These are phyloP conservation scores for Aspergillus coremiiformis DNA, from an alignment of 495 filamentous ascomycete genomes.

Conservation along the genomic window DNA sequence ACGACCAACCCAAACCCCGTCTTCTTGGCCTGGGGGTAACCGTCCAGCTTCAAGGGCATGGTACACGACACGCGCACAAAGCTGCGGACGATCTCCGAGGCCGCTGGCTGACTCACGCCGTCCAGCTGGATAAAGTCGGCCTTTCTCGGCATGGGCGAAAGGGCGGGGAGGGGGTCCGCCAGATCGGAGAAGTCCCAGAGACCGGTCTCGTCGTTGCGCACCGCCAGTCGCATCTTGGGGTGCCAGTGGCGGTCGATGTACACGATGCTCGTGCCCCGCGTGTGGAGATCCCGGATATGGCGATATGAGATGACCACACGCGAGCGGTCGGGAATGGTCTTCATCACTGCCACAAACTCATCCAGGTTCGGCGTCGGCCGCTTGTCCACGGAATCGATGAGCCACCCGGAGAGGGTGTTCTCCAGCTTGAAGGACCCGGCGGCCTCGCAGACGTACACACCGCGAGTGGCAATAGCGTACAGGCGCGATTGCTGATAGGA, in stretches of 20 bases:
- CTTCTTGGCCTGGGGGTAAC: conserved; percentile 86
- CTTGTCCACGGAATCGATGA: conserved; percentile 88
- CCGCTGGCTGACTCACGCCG: conserved; percentile 79
- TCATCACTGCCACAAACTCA: conserved; percentile 87
- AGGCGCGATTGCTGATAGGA: conserved; percentile 94
- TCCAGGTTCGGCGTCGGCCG: conserved; percentile 80
- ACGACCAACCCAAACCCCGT: conserved; percentile 93
- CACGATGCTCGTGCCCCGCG: conserved; percentile 84
- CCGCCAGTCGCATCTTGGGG: conserved; percentile 84
- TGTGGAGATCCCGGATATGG: conserved; percentile 91
- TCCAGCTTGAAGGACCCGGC: conserved; percentile 94
- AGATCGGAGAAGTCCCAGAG: conserved; percentile 93
- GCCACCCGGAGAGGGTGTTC: conserved; percentile 81
- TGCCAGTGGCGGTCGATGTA: conserved; percentile 94
- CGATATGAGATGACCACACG: conserved; percentile 92
- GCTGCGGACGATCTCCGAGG: conserved; percentile 84
- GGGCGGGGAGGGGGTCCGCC: conserved; percentile 66
- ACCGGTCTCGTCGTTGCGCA: conserved; percentile 84
- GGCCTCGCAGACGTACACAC: conserved; percentile 92
- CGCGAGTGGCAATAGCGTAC: conserved; percentile 84
- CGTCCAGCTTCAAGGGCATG: conserved; percentile 93
- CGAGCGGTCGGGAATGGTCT: conserved; percentile 75
- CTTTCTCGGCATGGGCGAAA: conserved; percentile 60
- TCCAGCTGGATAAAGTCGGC: conserved; percentile 88
- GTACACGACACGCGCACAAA: conserved; percentile 89